Evolutionary conservation across 176 grass and related monocot species (phyloP).

Genomic region (Avena atlantica): DNA sequence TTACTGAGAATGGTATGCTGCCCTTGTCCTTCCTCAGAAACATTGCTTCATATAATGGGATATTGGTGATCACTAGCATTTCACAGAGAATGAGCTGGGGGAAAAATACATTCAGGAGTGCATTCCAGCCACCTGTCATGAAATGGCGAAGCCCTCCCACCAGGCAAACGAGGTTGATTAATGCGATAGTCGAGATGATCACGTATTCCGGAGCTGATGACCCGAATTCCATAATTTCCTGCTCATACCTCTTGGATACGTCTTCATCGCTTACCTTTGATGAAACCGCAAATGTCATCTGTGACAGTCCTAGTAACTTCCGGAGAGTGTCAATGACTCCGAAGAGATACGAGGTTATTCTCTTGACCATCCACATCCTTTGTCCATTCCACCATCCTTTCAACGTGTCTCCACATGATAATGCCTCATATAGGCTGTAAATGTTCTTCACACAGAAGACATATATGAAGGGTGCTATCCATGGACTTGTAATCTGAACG

Average conservation of each 20-base stretch:
- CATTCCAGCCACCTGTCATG: slow-evolving; percentile 9
- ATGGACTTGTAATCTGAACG: slow-evolving; percentile 57
- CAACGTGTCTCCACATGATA: slow-evolving; percentile 53
- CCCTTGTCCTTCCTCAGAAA: slow-evolving; percentile 75
- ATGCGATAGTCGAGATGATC: slow-evolving; percentile 59
- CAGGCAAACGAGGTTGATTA: slow-evolving; percentile 64
- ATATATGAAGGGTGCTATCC: slow-evolving; percentile 68
- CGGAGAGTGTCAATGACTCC: slow-evolving; percentile 45
- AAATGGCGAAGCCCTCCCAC: slow-evolving; percentile 40
- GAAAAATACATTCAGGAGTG: slow-evolving; percentile 36
- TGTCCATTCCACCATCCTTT: slow-evolving; percentile 82
- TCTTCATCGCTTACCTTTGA: slow-evolving; percentile 62
- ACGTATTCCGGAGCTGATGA: slow-evolving; percentile 54
- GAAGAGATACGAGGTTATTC: slow-evolving; percentile 70
- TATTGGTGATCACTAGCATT: slow-evolving; percentile 53
- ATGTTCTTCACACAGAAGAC: slow-evolving; percentile 43
- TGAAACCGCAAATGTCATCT: slow-evolving; percentile 59
- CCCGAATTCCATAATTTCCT: slow-evolving; percentile 84
- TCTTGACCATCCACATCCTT: slow-evolving; percentile 70
- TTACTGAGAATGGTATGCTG: slow-evolving; percentile 56
- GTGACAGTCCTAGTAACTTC: slow-evolving; percentile 54
- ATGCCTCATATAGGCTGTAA: slow-evolving; percentile 58
- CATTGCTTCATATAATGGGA: slow-evolving; percentile 77
- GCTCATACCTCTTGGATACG: slow-evolving; percentile 63
- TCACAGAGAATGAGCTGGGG: slow-evolving; percentile 64